Evolutionary conservation across 148 eudicot species (phyloP).

Genomic region (Linanthus parryae): DNA sequence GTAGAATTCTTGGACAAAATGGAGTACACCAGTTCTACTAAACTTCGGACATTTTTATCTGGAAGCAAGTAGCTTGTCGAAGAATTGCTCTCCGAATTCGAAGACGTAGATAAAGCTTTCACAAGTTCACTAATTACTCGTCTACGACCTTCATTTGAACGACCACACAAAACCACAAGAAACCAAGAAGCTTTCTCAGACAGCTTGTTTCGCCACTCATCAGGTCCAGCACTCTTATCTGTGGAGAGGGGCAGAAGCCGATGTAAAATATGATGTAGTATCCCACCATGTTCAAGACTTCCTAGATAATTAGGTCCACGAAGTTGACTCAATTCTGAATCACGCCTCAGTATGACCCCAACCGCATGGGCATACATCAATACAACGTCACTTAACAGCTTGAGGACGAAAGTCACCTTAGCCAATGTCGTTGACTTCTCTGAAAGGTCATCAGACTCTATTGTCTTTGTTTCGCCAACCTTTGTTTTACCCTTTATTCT

Average conservation of each 20-base stretch:
- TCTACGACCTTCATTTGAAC: conserved; percentile 92
- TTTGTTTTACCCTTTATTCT: conserved; percentile 84
- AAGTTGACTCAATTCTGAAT: conserved; percentile 63
- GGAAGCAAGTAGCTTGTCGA: conserved; percentile 57
- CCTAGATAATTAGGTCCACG: conserved; percentile 46
- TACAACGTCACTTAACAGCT: conserved; percentile 85
- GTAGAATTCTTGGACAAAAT: conserved; percentile 85
- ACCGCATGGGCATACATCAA: conserved; percentile 90
- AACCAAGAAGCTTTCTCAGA: conserved; percentile 98
- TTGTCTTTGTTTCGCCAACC: conserved; percentile 65
- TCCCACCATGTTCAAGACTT: conserved; percentile 54
- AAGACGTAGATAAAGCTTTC: conserved; percentile 59
- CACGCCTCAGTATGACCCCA: conserved; percentile 75
- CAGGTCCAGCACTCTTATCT: conserved; percentile 55
- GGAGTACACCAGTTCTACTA: conserved; percentile 79
- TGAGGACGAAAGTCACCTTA: conserved; percentile 85
- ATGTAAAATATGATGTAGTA: conserved; percentile 79
- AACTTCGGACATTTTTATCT: conserved; percentile 68
- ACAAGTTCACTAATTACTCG: conserved; percentile 86
- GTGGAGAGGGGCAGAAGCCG: conserved; percentile 56
- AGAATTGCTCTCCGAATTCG: conserved; percentile 45
- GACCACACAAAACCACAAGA: conserved; percentile 92
- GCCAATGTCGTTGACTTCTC: conserved; percentile 78
- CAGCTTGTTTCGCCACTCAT: conserved; percentile 74
- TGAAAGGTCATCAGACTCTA: conserved; percentile 37